A percentile compares a stretch with the other conserved stretches of the same genome.
Conservation (phyloP, 78 protist species). For the Trichosphaerium sp. region DNA sequence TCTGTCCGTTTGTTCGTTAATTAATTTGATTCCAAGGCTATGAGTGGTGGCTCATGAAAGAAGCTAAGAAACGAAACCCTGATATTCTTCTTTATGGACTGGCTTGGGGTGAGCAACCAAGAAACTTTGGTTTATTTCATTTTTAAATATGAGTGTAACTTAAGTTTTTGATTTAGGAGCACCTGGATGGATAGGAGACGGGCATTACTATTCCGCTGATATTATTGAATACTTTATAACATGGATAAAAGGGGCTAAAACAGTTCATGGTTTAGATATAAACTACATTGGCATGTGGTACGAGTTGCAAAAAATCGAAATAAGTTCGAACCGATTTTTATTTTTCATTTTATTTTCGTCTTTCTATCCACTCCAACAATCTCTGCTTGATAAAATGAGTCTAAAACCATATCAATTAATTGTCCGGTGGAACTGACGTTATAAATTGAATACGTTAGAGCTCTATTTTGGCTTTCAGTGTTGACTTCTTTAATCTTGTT, state of each 20-base stretch:
- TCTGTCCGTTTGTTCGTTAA: not conserved
- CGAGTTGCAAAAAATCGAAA: too few species aligned
- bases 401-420: too few species aligned
- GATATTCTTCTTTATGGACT: slow-evolving; percentile 16
- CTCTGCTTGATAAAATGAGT: too few species aligned
- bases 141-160: not conserved
- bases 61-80: slow-evolving; percentile 32
- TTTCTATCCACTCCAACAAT: too few species aligned
- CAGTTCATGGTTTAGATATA: not conserved
- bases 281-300: slow-evolving; percentile 34
- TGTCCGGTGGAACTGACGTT: too few species aligned
- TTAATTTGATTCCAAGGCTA: not conserved
- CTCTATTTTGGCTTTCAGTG: too few species aligned
- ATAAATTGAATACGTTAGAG: too few species aligned
- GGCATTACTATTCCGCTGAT: not conserved
- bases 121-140: not conserved
- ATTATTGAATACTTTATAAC: slow-evolving; percentile 2
- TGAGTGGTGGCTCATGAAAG: slow-evolving; percentile 27
- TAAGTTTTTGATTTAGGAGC: not conserved
- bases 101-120: not conserved
- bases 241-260: slow-evolving; percentile 10
- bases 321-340: too few species aligned
- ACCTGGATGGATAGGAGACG: not conserved
- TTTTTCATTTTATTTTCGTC: too few species aligned
- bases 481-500: too few species aligned